These are phyloP conservation scores for Metschnikowia shivogae DNA, from an alignment of 805 yeast genomes.

Conservation along the genomic window DNA sequence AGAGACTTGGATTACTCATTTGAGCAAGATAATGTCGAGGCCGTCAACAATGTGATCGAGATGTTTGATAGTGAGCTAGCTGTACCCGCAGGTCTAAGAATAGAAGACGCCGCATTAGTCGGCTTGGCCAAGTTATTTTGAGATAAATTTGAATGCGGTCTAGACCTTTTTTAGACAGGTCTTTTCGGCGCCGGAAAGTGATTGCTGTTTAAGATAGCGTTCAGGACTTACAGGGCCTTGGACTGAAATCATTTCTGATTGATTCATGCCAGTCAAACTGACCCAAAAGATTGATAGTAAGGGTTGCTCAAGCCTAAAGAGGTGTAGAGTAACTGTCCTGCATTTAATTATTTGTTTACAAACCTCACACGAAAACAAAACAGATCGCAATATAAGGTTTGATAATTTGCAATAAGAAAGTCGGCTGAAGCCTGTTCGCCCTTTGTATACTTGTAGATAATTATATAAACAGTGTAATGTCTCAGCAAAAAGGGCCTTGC, in stretches of 20 bases:
- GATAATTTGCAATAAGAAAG: too few relatives aligned
- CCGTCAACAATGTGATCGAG: slow-evolving; percentile 50
- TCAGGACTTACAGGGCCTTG: too few relatives aligned
- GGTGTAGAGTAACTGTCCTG: neutral
- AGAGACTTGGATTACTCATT: slow-evolving; percentile 53
- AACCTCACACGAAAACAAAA: neutral
- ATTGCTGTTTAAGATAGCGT: too few relatives aligned
- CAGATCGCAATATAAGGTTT: neutral
- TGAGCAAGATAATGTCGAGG: slow-evolving; percentile 48
- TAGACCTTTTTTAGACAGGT: slow-evolving; percentile 1
- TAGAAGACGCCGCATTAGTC: slow-evolving; percentile 70
- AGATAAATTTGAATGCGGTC: neutral
- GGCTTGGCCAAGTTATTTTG: slow-evolving; percentile 12
- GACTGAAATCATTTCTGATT: too few relatives aligned
- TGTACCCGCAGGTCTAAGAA: slow-evolving; percentile 53
- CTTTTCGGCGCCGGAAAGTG: too few relatives aligned
- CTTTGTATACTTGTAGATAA: too few relatives aligned
- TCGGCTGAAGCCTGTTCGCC: too few relatives aligned
- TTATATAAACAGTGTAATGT: too few relatives aligned
- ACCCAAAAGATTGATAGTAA: neutral
- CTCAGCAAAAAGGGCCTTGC: too few relatives aligned
- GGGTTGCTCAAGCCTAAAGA: neutral
- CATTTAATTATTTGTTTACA: slow-evolving; percentile 1
- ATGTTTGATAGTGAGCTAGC: slow-evolving; percentile 63
- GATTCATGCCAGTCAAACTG: too few relatives aligned